Evolutionary conservation across 352 stramenopile species (phyloP).

Genomic region (Pythium volutum): DNA sequence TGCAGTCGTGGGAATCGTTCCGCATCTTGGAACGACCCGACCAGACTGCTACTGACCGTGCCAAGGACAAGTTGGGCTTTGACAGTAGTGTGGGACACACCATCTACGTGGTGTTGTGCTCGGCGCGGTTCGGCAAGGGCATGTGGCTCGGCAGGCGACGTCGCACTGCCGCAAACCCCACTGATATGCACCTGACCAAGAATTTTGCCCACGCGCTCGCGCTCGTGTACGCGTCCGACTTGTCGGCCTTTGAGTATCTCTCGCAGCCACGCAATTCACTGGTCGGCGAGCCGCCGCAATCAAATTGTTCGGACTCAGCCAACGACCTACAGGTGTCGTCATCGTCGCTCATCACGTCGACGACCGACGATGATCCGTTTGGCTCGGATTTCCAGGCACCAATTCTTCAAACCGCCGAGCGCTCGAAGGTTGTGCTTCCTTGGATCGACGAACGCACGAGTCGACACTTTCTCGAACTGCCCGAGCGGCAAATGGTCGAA

Average conservation of each 20-base stretch:
- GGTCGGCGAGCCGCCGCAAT: not conserved
- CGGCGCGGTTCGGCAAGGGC: slow-evolving; percentile 73
- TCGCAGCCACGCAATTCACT: slow-evolving; percentile 4
- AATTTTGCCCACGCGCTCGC: slow-evolving; percentile 64
- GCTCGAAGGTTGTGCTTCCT: slow-evolving; percentile 35
- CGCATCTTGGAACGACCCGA: slow-evolving; percentile 51
- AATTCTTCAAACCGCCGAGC: slow-evolving; percentile 35
- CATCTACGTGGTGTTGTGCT: slow-evolving; percentile 75
- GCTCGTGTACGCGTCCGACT: slow-evolving; percentile 65
- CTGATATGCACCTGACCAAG: slow-evolving; percentile 61
- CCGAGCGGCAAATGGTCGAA: slow-evolving; percentile 47
- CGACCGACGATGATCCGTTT: slow-evolving; percentile 19
- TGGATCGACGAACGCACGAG: slow-evolving; percentile 41
- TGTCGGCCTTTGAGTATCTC: slow-evolving; percentile 43
- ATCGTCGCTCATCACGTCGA: not conserved
- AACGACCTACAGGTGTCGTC: slow-evolving; percentile 4
- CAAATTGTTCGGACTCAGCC: slow-evolving; percentile 1
- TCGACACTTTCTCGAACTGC: slow-evolving; percentile 45
- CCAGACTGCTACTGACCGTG: not conserved
- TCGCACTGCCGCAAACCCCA: slow-evolving; percentile 20
- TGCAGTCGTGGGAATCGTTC: slow-evolving; percentile 71
- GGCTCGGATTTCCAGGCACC: slow-evolving; percentile 40
- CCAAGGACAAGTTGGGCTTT: too few relatives aligned
- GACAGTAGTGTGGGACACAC: slow-evolving; percentile 28
- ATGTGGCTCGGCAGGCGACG: slow-evolving; percentile 70